phyloP scores from a whole-genome alignment of 192 early-diverging fungal genomes.

The Dissophora globulifera region DNA sequence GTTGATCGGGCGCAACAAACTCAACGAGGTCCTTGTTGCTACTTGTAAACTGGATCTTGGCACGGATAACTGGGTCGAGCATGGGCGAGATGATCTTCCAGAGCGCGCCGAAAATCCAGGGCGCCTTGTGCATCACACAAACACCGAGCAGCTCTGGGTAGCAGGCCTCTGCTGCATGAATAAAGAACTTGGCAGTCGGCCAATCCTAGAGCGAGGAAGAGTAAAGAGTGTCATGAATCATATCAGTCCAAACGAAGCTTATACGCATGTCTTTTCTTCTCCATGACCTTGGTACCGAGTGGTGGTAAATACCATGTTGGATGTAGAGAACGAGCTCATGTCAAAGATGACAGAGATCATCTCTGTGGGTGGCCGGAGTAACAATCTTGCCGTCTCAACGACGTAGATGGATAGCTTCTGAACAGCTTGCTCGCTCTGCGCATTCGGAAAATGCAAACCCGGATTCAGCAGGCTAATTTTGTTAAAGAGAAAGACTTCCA shows the following conservation, averaged over 20 bases:
- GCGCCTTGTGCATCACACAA: conserved; percentile 83
- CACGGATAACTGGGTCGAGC: conserved; percentile 89
- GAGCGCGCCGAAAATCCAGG: conserved; percentile 82
- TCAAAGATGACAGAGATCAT: conserved; percentile 83
- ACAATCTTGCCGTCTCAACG: conserved; percentile 73
- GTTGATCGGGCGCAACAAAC: conserved; percentile 63
- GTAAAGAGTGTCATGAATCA: too few relatives aligned
- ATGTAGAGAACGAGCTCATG: conserved; percentile 78
- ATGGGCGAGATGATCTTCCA: conserved; percentile 85
- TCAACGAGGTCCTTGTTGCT: conserved; percentile 64
- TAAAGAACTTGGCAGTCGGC: conserved; percentile 77
- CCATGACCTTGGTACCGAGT: too few relatives aligned
- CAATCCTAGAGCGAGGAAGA: conserved; percentile 62
- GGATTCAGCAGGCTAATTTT: conserved; percentile 53
- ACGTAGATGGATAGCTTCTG: conserved; percentile 74
- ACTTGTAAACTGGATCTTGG: conserved; percentile 82
- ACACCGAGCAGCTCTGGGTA: conserved; percentile 88
- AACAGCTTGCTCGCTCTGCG: conserved; percentile 68
- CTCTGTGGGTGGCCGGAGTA: conserved; percentile 68
- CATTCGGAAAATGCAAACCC: conserved; percentile 56
- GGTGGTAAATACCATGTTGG: conserved; percentile 78
- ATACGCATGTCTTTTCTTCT: too few relatives aligned
- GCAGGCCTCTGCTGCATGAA: conserved; percentile 81
- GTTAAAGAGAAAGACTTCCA: background rate
- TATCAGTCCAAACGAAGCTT: too few relatives aligned